phyloP scores from a whole-genome alignment of 2,329 filamentous ascomycete species.

The Trichoderma harzianum region DNA sequence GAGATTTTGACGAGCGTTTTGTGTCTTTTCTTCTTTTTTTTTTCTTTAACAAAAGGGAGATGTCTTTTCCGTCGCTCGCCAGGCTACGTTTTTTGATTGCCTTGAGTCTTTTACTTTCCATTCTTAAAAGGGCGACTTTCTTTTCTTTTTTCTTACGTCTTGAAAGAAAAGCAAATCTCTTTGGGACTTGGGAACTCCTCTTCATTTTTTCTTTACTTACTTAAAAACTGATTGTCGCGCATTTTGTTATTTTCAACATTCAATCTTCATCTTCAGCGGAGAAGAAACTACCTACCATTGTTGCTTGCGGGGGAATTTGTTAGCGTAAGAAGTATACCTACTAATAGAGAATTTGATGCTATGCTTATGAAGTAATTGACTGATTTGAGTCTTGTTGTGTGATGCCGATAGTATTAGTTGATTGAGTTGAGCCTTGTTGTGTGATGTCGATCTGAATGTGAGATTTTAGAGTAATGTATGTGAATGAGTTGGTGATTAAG shows the following conservation, averaged over 20 bases:
- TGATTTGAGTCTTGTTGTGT: background rate
- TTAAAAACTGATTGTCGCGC: background rate
- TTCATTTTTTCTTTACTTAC: background rate
- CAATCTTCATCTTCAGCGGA: background rate
- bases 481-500: background rate
- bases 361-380: background rate
- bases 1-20: slow-evolving; percentile 1
- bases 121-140: slow-evolving; percentile 10
- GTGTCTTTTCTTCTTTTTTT: background rate
- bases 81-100: background rate
- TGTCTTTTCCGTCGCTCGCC: background rate
- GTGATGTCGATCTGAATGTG: background rate
- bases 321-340: slow-evolving; percentile 18
- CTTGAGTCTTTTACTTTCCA: background rate
- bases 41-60: background rate
- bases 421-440: background rate
- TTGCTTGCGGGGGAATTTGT: background rate
- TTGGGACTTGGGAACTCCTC: background rate
- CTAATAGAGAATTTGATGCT: slow-evolving; percentile 20
- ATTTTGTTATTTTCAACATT: background rate
- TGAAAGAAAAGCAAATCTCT: slow-evolving; percentile 6
- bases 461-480: background rate
- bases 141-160: background rate
- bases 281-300: background rate
- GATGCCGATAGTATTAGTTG: no score